Evolutionary conservation across 2,329 filamentous ascomycete genomes (phyloP).

Genomic region (Aspergillus hiratsukae): DNA sequence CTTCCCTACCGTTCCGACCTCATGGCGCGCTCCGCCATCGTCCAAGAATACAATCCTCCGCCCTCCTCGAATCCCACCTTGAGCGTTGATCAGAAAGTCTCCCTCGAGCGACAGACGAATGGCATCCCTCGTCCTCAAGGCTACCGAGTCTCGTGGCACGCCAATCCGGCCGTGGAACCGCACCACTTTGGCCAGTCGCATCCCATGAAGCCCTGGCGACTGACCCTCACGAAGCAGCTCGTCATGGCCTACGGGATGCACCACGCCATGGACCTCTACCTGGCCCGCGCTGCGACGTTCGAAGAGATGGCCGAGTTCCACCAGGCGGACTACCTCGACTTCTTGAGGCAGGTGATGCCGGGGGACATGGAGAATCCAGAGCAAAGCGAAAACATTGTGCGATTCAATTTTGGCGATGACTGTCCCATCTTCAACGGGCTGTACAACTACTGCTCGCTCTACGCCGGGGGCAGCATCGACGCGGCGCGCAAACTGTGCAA

Average conservation of each 20-base stretch:
- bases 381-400: slow-evolving; percentile 53
- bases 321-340: slow-evolving; percentile 83
- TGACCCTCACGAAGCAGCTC: slow-evolving; percentile 91
- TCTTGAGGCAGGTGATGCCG: slow-evolving; percentile 68
- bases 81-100: slow-evolving; percentile 49
- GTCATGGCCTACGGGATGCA: slow-evolving; percentile 95
- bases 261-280: slow-evolving; percentile 92
- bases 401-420: slow-evolving; percentile 88
- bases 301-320: slow-evolving; percentile 88
- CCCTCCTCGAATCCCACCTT: slow-evolving; percentile 38
- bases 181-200: slow-evolving; percentile 97
- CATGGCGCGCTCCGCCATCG: slow-evolving; percentile 44
- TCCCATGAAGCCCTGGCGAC: slow-evolving; percentile 98
- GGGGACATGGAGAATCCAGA: slow-evolving; percentile 63
- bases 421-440: slow-evolving; percentile 96
- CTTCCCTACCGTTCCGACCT: slow-evolving; percentile 5
- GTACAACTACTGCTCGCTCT: slow-evolving; percentile 91
- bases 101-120: slow-evolving; percentile 53
- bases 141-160: slow-evolving; percentile 91
- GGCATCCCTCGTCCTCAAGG: slow-evolving; percentile 76
- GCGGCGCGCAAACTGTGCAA: slow-evolving; percentile 85
- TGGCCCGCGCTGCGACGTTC: slow-evolving; percentile 75
- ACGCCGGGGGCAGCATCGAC: slow-evolving; percentile 83
- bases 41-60: slow-evolving; percentile 47
- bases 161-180: slow-evolving; percentile 89